A percentile compares a stretch with the other conserved stretches of the same genome.
Conservation (phyloP, 306 rosid genomes). For the Ochetophila trinervis region DNA sequence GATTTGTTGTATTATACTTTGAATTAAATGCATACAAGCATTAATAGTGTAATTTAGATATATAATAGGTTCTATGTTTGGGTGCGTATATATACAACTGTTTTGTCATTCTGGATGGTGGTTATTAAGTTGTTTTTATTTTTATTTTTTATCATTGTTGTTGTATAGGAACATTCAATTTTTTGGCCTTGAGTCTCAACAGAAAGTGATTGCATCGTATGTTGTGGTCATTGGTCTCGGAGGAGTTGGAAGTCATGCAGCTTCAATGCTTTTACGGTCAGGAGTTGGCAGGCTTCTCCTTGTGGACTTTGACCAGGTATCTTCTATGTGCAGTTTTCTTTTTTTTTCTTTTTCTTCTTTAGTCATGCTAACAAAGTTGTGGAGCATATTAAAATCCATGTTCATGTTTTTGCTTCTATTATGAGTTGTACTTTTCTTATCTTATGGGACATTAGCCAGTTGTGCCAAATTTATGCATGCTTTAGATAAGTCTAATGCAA, state of each 20-base stretch:
- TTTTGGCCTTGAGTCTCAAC: slow-evolving; percentile 75
- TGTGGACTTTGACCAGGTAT: slow-evolving; percentile 96
- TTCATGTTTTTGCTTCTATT: too few relatives aligned
- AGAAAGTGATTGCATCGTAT: slow-evolving; percentile 75
- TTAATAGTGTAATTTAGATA: not conserved
- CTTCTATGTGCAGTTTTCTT: slow-evolving; percentile 20
- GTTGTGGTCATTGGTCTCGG: slow-evolving; percentile 98
- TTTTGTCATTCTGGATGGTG: not conserved
- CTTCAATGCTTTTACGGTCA: slow-evolving; percentile 86
- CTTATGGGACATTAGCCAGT: too few relatives aligned
- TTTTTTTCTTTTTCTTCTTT: slow-evolving; percentile 1
- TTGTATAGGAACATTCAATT: slow-evolving; percentile 81
- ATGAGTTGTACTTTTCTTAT: too few relatives aligned
- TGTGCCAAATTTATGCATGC: too few relatives aligned
- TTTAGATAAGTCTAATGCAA: too few relatives aligned
- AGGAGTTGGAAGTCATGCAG: slow-evolving; percentile 98
- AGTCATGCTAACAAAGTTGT: too few relatives aligned
- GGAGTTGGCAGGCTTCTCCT: slow-evolving; percentile 95
- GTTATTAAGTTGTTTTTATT: not conserved
- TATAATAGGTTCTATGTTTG: too few relatives aligned
- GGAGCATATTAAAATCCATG: too few relatives aligned
- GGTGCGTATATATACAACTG: too few relatives aligned
- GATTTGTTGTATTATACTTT: not conserved
- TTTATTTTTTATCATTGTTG: slow-evolving; percentile 9
- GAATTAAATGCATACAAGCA: not conserved